Evolutionary conservation across 1,139 yeast species (phyloP).

Genomic region (Saccharomyces pastorianus): DNA sequence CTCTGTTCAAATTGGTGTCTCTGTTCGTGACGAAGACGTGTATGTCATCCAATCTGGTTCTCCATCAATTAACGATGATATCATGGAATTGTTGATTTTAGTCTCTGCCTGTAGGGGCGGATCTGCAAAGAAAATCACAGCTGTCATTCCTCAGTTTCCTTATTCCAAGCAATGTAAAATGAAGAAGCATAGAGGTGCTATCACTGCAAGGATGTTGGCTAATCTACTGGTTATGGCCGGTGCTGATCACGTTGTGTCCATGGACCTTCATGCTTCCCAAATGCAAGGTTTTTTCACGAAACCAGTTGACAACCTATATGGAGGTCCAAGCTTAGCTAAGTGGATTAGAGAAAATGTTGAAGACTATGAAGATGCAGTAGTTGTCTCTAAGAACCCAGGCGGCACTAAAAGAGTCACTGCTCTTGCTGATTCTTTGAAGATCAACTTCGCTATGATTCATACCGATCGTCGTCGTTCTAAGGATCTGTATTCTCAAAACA

Average conservation of each 20-base stretch:
- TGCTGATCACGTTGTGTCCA: conserved; percentile 95
- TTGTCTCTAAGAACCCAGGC: conserved; percentile 92
- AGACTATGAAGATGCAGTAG: conserved; percentile 76
- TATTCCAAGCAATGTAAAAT: conserved; percentile 95
- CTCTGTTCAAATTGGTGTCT: conserved; percentile 87
- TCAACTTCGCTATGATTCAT: conserved; percentile 97
- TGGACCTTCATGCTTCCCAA: conserved; percentile 97
- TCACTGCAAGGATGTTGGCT: conserved; percentile 98
- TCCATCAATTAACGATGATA: conserved; percentile 82
- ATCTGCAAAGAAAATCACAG: conserved; percentile 91
- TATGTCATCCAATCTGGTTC: conserved; percentile 93
- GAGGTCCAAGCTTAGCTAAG: conserved; percentile 92
- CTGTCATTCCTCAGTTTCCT: conserved; percentile 95
- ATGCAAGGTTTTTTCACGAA: conserved; percentile 98
- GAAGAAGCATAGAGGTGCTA: conserved; percentile 98
- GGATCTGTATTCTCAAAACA: conserved; percentile 48
- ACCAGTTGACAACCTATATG: conserved; percentile 93
- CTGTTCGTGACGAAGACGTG: conserved; percentile 93
- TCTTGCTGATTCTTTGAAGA: conserved; percentile 87
- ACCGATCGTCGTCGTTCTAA: conserved; percentile 91
- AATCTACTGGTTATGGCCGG: conserved; percentile 95
- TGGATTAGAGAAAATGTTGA: conserved; percentile 91
- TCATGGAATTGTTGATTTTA: conserved; percentile 89
- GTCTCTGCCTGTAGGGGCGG: conserved; percentile 97
- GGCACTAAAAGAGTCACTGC: conserved; percentile 98